Evolutionary conservation across 2,329 filamentous ascomycete genomes (phyloP).

Genomic region (Talaromyces funiculosus): DNA sequence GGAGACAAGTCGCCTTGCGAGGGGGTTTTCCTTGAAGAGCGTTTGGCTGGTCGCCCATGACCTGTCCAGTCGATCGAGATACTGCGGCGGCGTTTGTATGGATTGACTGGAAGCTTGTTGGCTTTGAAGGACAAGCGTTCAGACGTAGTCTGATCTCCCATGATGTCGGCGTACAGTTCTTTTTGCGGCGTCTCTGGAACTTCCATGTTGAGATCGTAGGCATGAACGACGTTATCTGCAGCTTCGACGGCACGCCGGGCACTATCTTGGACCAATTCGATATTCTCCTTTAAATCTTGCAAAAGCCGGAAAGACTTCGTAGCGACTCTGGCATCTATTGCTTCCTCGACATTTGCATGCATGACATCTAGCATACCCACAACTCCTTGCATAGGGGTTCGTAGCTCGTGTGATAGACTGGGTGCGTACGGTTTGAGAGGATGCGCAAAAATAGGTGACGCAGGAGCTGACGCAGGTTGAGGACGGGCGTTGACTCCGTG

Average conservation of each 20-base stretch:
- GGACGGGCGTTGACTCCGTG: slow-evolving; percentile 21
- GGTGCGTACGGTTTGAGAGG: slow-evolving; percentile 67
- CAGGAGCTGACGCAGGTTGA: slow-evolving; percentile 50
- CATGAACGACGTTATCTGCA: slow-evolving; percentile 69
- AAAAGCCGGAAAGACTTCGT: slow-evolving; percentile 52
- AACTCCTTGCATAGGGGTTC: slow-evolving; percentile 70
- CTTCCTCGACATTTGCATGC: slow-evolving; percentile 66
- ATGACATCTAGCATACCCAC: slow-evolving; percentile 73
- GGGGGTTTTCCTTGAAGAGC: slow-evolving; percentile 28
- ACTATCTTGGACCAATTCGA: slow-evolving; percentile 68
- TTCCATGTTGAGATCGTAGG: slow-evolving; percentile 70
- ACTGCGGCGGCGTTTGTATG: slow-evolving; percentile 42
- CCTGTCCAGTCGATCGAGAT: slow-evolving; percentile 32
- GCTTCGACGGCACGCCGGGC: slow-evolving; percentile 66
- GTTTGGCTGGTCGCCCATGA: slow-evolving; percentile 29
- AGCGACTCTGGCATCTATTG: slow-evolving; percentile 49
- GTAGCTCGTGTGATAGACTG: slow-evolving; percentile 64
- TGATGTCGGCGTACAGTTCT: slow-evolving; percentile 32
- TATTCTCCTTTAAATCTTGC: slow-evolving; percentile 59
- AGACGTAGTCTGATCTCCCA: slow-evolving; percentile 22
- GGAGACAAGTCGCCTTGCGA: slow-evolving; percentile 33
- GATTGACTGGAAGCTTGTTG: slow-evolving; percentile 38
- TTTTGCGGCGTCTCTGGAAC: slow-evolving; percentile 58
- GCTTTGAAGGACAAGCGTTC: slow-evolving; percentile 39
- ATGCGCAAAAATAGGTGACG: slow-evolving; percentile 53